These are phyloP conservation scores for Wickerhamiella spandovensis DNA, from an alignment of 805 yeast genomes.

Conservation along the genomic window DNA sequence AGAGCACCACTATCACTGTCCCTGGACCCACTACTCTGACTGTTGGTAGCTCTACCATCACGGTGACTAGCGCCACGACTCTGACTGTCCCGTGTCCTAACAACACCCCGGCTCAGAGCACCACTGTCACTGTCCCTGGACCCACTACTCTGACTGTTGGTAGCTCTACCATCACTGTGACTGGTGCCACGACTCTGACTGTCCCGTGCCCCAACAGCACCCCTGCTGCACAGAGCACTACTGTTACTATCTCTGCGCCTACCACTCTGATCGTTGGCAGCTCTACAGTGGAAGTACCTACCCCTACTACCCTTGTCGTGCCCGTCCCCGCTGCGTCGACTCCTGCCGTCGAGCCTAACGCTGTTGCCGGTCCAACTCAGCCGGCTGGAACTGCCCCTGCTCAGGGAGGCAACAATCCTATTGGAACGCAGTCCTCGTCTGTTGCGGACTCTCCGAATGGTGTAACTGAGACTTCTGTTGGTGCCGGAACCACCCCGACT, in stretches of 20 bases:
- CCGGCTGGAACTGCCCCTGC: background rate
- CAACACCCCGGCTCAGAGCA: background rate
- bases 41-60: background rate
- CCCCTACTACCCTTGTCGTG: background rate
- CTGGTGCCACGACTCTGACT: background rate
- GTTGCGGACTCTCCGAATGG: background rate
- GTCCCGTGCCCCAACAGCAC: background rate
- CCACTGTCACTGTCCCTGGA: background rate
- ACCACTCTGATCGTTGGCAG: background rate
- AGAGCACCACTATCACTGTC: background rate
- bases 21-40: background rate
- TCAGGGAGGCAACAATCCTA: background rate
- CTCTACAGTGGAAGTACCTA: background rate
- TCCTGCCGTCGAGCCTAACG: no score
- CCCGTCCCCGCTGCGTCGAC: no score
- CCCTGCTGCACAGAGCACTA: background rate
- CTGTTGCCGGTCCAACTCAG: no score
- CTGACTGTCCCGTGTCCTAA: background rate
- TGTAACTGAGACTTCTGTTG: background rate
- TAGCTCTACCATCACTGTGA: background rate
- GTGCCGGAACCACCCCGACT: no score
- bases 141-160: background rate
- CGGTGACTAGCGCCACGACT: background rate
- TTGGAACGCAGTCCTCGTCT: background rate
- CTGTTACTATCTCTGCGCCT: background rate